phyloP scores from a whole-genome alignment of 2,329 filamentous ascomycete genomes.

The Aspergillus hortae region DNA sequence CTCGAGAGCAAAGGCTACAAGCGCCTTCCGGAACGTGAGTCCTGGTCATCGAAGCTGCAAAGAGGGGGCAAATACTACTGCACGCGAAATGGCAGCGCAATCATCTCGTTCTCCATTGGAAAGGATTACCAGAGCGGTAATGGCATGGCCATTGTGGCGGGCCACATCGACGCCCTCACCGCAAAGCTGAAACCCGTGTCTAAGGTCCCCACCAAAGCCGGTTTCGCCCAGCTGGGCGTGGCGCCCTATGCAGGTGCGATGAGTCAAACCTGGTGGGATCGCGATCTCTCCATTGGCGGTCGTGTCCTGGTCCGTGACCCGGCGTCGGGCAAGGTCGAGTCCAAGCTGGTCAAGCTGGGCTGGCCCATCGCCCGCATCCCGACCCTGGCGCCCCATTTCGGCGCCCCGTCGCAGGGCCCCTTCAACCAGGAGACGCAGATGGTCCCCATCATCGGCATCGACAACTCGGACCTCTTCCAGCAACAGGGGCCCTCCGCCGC shows the following conservation, averaged over 20 bases:
- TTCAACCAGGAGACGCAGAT: constrained; percentile 90
- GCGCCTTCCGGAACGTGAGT: constrained; percentile 71
- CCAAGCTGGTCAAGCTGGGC: constrained; percentile 81
- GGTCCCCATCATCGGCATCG: constrained; percentile 88
- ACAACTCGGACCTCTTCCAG: constrained; percentile 59
- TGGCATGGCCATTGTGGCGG: constrained; percentile 82
- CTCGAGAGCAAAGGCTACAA: constrained; percentile 70
- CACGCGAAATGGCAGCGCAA: constrained; percentile 76
- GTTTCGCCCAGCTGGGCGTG: constrained; percentile 84
- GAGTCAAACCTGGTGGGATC: constrained; percentile 94
- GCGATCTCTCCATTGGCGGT: constrained; percentile 86
- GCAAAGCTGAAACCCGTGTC: constrained; percentile 89
- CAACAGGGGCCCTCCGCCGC: constrained; percentile 20
- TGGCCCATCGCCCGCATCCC: constrained; percentile 94
- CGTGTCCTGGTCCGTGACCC: constrained; percentile 77
- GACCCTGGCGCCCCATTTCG: constrained; percentile 91
- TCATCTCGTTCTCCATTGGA: constrained; percentile 83
- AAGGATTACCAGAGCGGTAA: constrained; percentile 77
- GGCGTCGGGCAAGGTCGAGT: constrained; percentile 69
- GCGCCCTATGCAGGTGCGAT: constrained; percentile 88
- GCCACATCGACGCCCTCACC: constrained; percentile 89
- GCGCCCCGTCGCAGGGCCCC: constrained; percentile 61
- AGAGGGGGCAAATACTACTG: constrained; percentile 85
- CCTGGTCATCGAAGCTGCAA: constrained; percentile 70
- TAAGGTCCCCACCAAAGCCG: constrained; percentile 75